Percentiles rank a stretch among this genome's conserved stretches.
Conservation (phyloP, 441 rosid genomes). For the Theobroma grandiflorum region DNA sequence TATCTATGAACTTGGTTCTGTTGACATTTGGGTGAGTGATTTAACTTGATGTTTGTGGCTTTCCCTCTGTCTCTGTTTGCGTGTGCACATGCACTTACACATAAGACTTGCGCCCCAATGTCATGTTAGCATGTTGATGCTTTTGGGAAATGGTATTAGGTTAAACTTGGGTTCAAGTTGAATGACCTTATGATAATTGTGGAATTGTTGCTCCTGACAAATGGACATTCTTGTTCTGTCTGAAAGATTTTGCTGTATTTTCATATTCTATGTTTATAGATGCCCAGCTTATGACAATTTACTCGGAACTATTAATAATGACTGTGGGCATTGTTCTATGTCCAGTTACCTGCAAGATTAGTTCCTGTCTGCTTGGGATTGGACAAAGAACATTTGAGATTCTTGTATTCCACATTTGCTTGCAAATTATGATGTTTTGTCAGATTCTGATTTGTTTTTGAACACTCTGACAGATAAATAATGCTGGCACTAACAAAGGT, state of each 20-base stretch:
- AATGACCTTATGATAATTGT: not conserved
- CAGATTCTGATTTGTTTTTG: slow-evolving; percentile 8
- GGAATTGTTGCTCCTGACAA: not conserved
- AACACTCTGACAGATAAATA: slow-evolving; percentile 67
- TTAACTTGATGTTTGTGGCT: not conserved
- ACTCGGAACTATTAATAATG: not conserved
- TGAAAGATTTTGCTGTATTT: not conserved
- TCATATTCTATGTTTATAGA: not conserved
- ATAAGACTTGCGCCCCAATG: not conserved
- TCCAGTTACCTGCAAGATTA: not conserved
- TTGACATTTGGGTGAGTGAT: slow-evolving; percentile 82
- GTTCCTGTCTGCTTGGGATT: not conserved
- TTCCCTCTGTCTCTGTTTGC: not conserved
- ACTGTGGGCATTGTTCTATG: not conserved
- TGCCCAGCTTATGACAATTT: not conserved
- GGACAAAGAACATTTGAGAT: not conserved
- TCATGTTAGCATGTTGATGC: not conserved
- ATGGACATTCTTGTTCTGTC: not conserved
- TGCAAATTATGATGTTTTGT: not conserved
- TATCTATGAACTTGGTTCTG: slow-evolving; percentile 72
- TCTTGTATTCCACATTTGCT: not conserved
- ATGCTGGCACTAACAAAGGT: slow-evolving; percentile 93
- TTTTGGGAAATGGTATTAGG: not conserved
- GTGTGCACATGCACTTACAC: not conserved
- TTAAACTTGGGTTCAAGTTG: not conserved